Base-by-base conservation (phyloP, 345 rosid genomes). In the Heritiera littoralis region DNA sequence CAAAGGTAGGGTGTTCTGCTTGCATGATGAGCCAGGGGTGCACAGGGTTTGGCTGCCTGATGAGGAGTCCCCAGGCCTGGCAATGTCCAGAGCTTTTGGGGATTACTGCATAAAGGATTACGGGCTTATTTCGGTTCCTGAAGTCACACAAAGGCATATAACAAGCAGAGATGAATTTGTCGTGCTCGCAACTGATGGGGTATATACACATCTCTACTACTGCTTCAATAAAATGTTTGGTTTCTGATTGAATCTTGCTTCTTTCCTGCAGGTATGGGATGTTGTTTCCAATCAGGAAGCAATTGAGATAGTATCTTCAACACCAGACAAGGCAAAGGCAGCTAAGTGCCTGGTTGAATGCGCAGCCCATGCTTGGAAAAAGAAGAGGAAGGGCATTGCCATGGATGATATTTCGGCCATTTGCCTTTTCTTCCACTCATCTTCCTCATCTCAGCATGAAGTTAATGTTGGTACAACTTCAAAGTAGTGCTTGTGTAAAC, bases 81-180 rank as follows among this genome's bases (percentile, higher is more conserved):
- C 99, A 58, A 95, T 95, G 99, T 95, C 98, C 14, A 89, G 99
- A 85, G 97, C 99, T 15, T 95, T 95, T 40, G 99, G 98, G 32
- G 99, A 95, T 86, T 89, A 89, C 79, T 93, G 99, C 79, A 60
- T 93, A 4, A 96, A 96, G 85, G 89, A 89, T 48, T 92, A 82
- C 55, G 98, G 99, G 35, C 86, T 96, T 45, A 94, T 90, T 68
- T 96, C 99, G 0, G 90, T 86, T 66, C 99, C 99, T 30, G 97
- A 92, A 81, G 97, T 96, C 63, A 90, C 89, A 5, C 97, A 96
- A 82, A 89, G 97, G 79, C 94, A 83, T 75, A 82, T 94, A 72
- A 87, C 89, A 75, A 78, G 74, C 84, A 79, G 81, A 81, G 99
- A 95, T 81, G 89, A 92, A 81, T 95, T 95, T 48, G 89, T 95